Evolutionary conservation across 768 basidiomycete species (phyloP), one percentile per base, ranked within the genome.

Genomic region (Termitomyces eurrhizus): DNA sequence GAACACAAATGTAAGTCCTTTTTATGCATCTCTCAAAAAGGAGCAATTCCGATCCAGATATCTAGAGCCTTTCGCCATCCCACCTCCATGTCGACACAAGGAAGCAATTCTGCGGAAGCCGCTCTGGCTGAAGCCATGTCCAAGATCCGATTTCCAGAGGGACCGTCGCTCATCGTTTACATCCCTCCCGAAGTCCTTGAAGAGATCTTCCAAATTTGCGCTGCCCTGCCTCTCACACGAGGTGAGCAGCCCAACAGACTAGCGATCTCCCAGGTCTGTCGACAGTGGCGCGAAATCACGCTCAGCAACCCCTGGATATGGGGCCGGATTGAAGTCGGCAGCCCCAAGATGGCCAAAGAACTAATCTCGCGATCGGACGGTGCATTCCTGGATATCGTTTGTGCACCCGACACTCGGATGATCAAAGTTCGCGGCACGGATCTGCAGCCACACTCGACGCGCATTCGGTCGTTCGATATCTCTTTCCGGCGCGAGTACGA

Each of bases 201-300:
- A 33, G 32, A 50, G 37, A 57, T 63, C 36, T 63, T 63, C 45
- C 48, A 48, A n/a, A 57, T 57, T 11, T 63, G 58, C 11, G 62
- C 55, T 37, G 45, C 51, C 6, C 14, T 39, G n/a, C 54, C 62
- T 54, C 50, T 45, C 29, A 52, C 49, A 8, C 44, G 55, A 6
- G 53, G 49, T 6, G 62, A 63, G 36, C 49, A 48, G 18, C 58
- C 58, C 21, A 56, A 61, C 16, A 53, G 62, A 41, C 37, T 63
- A 29, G 58, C 58, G 18, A 57, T 63, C n/a, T 60, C 55, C 35
- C 62, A 63, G 35, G 58, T 60, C 51, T 60, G 55, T 45, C 51
- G 37, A 26, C 55, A 57, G 13, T 62, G 62, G 62, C 62, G 62
- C 7, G 6, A 18, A 33, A 56, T 62, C 32, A 50, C 62, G 11